phyloP scores from a whole-genome alignment of 116 monocot species.

The Zostera marina region DNA sequence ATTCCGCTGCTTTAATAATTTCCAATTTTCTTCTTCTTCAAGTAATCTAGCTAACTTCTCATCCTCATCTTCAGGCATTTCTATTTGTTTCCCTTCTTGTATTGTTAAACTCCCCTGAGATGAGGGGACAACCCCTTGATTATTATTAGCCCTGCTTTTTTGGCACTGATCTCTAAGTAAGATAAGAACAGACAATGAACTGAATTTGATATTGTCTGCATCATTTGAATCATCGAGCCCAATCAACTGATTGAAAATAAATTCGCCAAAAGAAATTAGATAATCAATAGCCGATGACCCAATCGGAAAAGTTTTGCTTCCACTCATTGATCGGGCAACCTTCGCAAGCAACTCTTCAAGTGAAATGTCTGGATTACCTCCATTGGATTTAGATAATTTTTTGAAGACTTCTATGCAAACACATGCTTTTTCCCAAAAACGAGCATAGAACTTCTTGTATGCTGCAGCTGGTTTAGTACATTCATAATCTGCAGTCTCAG shows the following conservation, averaged over 20 bases:
- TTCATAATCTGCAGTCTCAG: constrained; percentile 86
- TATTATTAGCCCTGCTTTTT: constrained; percentile 25
- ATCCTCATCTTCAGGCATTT: constrained; percentile 56
- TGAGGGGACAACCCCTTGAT: constrained; percentile 5
- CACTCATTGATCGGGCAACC: constrained; percentile 69
- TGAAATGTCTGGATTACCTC: constrained; percentile 66
- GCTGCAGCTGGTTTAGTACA: constrained; percentile 72
- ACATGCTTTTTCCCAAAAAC: constrained; percentile 67
- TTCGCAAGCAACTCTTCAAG: constrained; percentile 85
- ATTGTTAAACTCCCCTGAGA: constrained; percentile 44
- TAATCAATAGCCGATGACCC: constrained; percentile 55
- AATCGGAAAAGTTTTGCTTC: constrained; percentile 29
- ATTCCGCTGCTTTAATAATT: constrained; percentile 46
- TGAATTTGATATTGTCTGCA: constrained; percentile 32
- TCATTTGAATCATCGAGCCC: constrained; percentile 54
- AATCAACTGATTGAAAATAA: constrained; percentile 74
- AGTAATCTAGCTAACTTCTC: constrained; percentile 69
- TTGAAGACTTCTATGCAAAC: constrained; percentile 69
- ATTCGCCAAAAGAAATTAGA: constrained; percentile 77
- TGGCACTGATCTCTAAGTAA: constrained; percentile 63
- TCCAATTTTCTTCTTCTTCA: constrained; percentile 94
- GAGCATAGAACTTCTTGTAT: constrained; percentile 67
- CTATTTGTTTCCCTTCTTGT: constrained; percentile 20
- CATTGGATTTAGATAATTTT: constrained; percentile 44
- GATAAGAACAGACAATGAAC: constrained; percentile 48